phyloP scores from a whole-genome alignment of 352 stramenopile genomes.

The Phytophthora tubulina region DNA sequence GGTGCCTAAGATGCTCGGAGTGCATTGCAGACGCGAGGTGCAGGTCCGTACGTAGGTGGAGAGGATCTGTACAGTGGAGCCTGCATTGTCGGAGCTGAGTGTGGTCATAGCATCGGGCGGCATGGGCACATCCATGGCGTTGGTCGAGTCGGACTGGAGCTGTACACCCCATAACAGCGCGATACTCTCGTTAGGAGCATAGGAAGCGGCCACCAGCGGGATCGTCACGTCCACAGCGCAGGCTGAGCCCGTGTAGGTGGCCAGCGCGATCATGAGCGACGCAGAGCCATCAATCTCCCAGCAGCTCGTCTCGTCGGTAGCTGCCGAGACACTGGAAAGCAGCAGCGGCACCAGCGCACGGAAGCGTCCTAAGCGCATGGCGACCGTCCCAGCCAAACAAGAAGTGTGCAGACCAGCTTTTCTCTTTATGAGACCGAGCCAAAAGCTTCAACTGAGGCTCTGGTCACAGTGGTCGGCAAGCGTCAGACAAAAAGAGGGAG shows the following conservation, averaged over 20 bases:
- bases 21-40: constrained; percentile 40
- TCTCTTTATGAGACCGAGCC: constrained; percentile 17
- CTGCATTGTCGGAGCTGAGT: constrained; percentile 40
- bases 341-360: constrained; percentile 9
- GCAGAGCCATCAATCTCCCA: constrained; percentile 49
- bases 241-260: constrained; percentile 28
- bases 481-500: constrained; percentile 1
- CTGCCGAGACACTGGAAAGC: constrained; percentile 5
- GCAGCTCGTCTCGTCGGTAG: constrained; percentile 37
- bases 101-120: constrained; percentile 46
- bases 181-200: constrained; percentile 52
- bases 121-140: constrained; percentile 57
- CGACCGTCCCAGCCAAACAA: constrained; percentile 18
- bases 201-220: constrained; percentile 42
- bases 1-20: constrained; percentile 34
- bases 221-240: constrained; percentile 52
- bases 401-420: constrained; percentile 36
- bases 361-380: constrained; percentile 28
- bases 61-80: constrained; percentile 52
- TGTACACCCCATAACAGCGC: constrained; percentile 56
- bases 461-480: not conserved
- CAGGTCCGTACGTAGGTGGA: constrained; percentile 60
- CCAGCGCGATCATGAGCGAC: constrained; percentile 28
- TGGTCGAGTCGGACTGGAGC: constrained; percentile 41
- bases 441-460: constrained; percentile 18